These are phyloP conservation scores for Globomyces sp. DNA, from an alignment of 371 early-diverging fungal genomes.

Conservation along the genomic window DNA sequence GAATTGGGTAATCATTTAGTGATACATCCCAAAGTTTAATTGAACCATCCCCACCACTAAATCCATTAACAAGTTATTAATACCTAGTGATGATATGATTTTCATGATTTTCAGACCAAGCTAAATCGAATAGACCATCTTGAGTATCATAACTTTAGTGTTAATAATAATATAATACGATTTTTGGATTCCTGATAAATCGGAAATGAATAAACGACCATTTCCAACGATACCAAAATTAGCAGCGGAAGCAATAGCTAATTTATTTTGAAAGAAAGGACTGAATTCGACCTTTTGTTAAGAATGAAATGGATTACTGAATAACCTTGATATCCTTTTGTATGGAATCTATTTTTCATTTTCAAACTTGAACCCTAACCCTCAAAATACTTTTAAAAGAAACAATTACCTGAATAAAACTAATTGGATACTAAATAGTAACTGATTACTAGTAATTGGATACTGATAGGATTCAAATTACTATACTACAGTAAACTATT, in stretches of 20 bases:
- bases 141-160: slow-evolving; percentile 77
- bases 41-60: slow-evolving; percentile 76
- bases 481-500: too few relatives aligned
- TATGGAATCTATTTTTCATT: slow-evolving; percentile 9
- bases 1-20: slow-evolving; percentile 82
- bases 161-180: background rate
- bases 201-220: slow-evolving; percentile 76
- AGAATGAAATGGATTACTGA: slow-evolving; percentile 3
- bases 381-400: too few relatives aligned
- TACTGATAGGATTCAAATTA: too few relatives aligned
- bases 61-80: too few relatives aligned
- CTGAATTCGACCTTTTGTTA: slow-evolving; percentile 69
- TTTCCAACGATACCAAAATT: slow-evolving; percentile 97
- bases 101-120: slow-evolving; percentile 94
- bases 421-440: too few relatives aligned
- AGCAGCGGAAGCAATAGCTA: slow-evolving; percentile 86
- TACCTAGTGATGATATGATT: slow-evolving; percentile 86
- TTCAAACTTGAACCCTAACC: background rate
- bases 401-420: too few relatives aligned
- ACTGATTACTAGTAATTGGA: too few relatives aligned
- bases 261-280: slow-evolving; percentile 85
- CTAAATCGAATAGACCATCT: slow-evolving; percentile 89
- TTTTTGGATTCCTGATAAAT: slow-evolving; percentile 21
- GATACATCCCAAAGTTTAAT: slow-evolving; percentile 91
- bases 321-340: slow-evolving; percentile 10